Evolutionary conservation across 176 grass and related monocot species (phyloP), one percentile per base, ranked within the genome.

Genomic region (Olyra latifolia): DNA sequence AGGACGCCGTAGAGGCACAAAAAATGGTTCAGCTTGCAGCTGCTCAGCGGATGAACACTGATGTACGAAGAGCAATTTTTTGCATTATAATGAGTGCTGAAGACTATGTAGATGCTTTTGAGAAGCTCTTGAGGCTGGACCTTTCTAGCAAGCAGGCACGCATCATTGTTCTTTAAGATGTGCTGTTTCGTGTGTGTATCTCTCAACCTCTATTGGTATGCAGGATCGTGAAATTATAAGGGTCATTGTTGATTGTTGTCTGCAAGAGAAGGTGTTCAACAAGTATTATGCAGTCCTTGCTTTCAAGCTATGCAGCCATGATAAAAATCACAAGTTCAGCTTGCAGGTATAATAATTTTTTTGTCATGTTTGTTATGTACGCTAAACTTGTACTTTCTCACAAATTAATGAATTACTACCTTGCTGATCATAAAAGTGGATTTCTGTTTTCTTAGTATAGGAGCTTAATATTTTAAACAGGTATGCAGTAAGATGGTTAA

Each of bases 301-400:
- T 58, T 95, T 90, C 65, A 98, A 98, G 78, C 71, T 98, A 85
- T 98, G 95, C 59, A 89, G 55, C 78, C 81, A 98, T 83, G 90
- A 95, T 45, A 98, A 95, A 87, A 98, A 95, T 74, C 90, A 93
- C 56, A 98, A 98, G 82, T 98, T 98, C 75, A 98, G 88, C 67
- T 88, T 98, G 43, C 92, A 94, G 92, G 92, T 94, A 69, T 48
- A 30, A 43, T 73, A 29, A n/a, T 53, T 19, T 82, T n/a, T 28
- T 67, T 48, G 38, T 48, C 29, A 10, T 66, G 23, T 66, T 73
- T 29, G 9, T 24, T 88, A 50, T 57, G 11, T 78, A 35, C 62
- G 30, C 44, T 56, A 55, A 77, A 72, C 17, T n/a, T 29, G 23
- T 58, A 58, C 43, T 60, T 2, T 29, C 60, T 57, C 60, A 67